Conservation (phyloP, 805 yeast genomes). For the Starmerella bombi region DNA sequence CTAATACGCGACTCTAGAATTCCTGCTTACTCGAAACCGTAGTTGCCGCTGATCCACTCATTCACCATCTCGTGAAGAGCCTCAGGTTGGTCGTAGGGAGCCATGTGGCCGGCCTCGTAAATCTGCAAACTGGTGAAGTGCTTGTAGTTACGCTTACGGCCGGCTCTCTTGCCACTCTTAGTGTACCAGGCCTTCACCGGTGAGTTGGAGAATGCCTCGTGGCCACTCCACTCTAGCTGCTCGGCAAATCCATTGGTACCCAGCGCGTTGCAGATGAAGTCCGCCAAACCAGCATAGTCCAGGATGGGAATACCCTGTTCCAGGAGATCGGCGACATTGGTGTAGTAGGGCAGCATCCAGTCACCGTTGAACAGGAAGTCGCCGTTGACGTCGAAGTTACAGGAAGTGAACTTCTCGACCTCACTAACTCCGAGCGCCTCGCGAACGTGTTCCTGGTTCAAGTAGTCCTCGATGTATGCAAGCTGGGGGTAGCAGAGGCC, state of each 20-base stretch:
- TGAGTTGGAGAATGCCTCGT: conserved; percentile 34
- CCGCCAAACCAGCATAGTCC: conserved; percentile 90
- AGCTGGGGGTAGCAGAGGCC: conserved; percentile 60
- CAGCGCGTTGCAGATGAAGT: conserved; percentile 84
- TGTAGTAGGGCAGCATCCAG: conserved; percentile 52
- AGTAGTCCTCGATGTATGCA: conserved; percentile 56
- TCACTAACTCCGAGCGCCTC: conserved; percentile 67
- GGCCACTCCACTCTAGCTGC: conserved; percentile 50
- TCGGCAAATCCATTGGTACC: conserved; percentile 80
- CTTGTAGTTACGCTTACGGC: conserved; percentile 48
- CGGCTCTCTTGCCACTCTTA: conserved; percentile 38
- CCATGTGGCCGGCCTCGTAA: conserved; percentile 89
- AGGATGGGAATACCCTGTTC: conserved; percentile 64
- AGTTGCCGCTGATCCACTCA: conserved; percentile 69
- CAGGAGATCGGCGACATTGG: conserved; percentile 43
- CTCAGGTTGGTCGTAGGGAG: conserved; percentile 82
- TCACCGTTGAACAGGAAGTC: conserved; percentile 60
- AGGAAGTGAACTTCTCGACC: conserved; percentile 58
- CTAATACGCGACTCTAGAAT: no score
- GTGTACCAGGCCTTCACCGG: conserved; percentile 21
- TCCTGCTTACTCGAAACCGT: conserved; percentile 14
- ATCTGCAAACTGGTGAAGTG: conserved; percentile 67
- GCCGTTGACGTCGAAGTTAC: conserved; percentile 66
- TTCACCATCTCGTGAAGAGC: conserved; percentile 71
- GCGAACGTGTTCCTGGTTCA: conserved; percentile 61